Conservation (phyloP, 495 filamentous ascomycete species). For the Neurospora sp. region DNA sequence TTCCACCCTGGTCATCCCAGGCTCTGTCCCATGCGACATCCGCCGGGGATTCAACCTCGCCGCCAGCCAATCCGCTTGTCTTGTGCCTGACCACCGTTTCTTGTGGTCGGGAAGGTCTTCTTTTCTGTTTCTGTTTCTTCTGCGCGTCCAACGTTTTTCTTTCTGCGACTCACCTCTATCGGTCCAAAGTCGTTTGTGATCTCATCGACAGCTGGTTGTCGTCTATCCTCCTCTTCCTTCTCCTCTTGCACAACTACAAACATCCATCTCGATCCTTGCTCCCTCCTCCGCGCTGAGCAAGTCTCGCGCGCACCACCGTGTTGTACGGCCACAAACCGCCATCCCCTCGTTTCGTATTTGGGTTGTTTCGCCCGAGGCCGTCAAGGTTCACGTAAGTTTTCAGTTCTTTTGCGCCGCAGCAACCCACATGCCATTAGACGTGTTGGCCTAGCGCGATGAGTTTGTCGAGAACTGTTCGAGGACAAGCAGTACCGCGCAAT, state of each 20-base stretch:
- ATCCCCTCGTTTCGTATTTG: neutral
- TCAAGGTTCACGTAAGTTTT: neutral
- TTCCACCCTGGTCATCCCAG: slow-evolving; percentile 5
- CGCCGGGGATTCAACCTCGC: slow-evolving; percentile 4
- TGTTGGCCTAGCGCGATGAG: neutral
- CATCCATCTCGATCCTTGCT: neutral
- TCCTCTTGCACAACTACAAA: neutral
- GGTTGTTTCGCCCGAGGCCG: neutral
- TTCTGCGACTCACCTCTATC: neutral
- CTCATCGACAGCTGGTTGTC: neutral
- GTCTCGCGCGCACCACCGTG: slow-evolving; percentile 8
- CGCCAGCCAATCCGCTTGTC: slow-evolving; percentile 15
- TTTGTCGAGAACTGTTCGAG: neutral
- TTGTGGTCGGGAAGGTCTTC: slow-evolving; percentile 5
- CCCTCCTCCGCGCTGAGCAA: slow-evolving; percentile 10
- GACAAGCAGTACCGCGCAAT: neutral
- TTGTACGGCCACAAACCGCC: slow-evolving; percentile 3
- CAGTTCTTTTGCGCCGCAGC: neutral
- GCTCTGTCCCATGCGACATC: slow-evolving; percentile 1
- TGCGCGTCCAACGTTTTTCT: slow-evolving; percentile 3
- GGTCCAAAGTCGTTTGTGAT: neutral
- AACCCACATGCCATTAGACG: neutral
- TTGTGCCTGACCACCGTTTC: slow-evolving; percentile 4
- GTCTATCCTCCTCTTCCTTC: neutral
- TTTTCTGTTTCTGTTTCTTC: slow-evolving; percentile 5